Evolutionary conservation across 2,329 filamentous ascomycete species (phyloP).

Genomic region (Scedosporium apiospermum): DNA sequence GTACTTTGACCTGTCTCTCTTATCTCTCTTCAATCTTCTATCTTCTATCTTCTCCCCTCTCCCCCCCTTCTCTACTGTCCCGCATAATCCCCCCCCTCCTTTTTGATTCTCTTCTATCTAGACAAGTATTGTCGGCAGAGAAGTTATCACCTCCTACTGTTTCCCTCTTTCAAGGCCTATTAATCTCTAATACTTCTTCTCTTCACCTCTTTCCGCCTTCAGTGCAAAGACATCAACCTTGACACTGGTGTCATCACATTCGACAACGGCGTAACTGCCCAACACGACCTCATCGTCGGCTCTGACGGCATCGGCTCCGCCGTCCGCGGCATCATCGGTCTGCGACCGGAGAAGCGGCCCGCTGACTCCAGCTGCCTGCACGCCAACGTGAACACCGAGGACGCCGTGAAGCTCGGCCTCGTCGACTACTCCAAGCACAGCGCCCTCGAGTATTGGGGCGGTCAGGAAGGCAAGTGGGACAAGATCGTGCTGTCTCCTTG

Average conservation of each 20-base stretch:
- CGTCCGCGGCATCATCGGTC: constrained; percentile 54
- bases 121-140: too few relatives aligned
- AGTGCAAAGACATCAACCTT: constrained; percentile 43
- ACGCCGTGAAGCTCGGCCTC: constrained; percentile 50
- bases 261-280: constrained; percentile 35
- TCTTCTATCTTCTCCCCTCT: too few relatives aligned
- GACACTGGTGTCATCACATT: constrained; percentile 40
- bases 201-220: not conserved
- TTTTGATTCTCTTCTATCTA: too few relatives aligned
- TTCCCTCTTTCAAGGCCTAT: too few relatives aligned
- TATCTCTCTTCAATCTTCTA: too few relatives aligned
- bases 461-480: constrained; percentile 51
- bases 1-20: not conserved
- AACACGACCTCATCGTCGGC: constrained; percentile 53
- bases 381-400: constrained; percentile 51
- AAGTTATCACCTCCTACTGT: too few relatives aligned
- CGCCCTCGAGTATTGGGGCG: constrained; percentile 63
- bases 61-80: too few relatives aligned
- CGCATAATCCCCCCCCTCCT: too few relatives aligned
- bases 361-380: constrained; percentile 54
- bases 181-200: too few relatives aligned
- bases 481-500: constrained; percentile 65
- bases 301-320: constrained; percentile 59
- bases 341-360: constrained; percentile 48
- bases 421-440: constrained; percentile 51